Base-by-base conservation (phyloP, 768 basidiomycete genomes). In the Hebeloma cylindrosporum region DNA sequence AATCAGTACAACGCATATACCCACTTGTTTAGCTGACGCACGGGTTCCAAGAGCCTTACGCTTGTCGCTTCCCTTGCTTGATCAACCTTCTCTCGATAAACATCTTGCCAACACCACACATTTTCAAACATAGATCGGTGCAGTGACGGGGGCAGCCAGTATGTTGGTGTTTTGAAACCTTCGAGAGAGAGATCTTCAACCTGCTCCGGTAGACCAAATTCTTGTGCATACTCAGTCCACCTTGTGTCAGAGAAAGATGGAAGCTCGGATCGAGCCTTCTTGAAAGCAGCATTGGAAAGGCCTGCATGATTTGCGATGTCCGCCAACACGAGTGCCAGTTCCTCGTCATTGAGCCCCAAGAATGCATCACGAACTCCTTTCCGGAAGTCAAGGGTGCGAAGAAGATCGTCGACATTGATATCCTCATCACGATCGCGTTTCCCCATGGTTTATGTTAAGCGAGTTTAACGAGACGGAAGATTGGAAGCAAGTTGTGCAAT, bases 81-180 rank as follows among this genome's bases (percentile, higher is more conserved):
- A 17, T 17, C 6, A 6, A 10, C 21, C 16, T 17, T 14, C 33
- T 17, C 14, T 14, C 33, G n/a, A 35, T 35, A 14, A 14, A 35
- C n/a, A 35, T 7, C 33, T 17, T 13, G 14, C 16, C 33, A 17
- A 35, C 21, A 17, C 21, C 21, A 7, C 33, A 35, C 17, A 35
- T 20, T 16, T 35, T 20, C n/a, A n/a, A n/a, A n/a, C n/a, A n/a
- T n/a, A n/a, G n/a, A n/a, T 18, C 21, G 16, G 14, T 35, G 33
- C 7, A 35, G 21, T 11, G 33, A 35, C 14, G 5, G 14, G 10
- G 33, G 33, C 33, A 35, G 33, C 33, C 21, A 20, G 33, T 35
- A 35, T 20, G 33, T 35, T 35, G 33, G 33, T 14, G 33, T 35
- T 35, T 35, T 35, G 16, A 17, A 35, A 35, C 16, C 17, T 35